These are phyloP conservation scores for Penicillium sp. DNA, from an alignment of 2,329 filamentous ascomycete genomes.

Conservation along the genomic window DNA sequence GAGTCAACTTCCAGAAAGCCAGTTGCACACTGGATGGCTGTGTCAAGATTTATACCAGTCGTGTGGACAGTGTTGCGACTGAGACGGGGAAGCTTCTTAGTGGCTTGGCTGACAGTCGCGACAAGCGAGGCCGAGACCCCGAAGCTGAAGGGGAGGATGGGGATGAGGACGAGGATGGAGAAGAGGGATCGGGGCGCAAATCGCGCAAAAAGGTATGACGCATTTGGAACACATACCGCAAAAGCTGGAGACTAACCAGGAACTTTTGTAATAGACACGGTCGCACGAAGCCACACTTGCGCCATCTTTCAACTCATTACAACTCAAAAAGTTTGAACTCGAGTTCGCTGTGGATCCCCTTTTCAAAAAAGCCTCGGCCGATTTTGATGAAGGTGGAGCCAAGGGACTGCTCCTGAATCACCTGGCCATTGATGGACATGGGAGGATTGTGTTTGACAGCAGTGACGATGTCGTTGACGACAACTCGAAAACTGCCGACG, in stretches of 20 bases:
- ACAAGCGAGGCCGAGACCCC: conserved; percentile 61
- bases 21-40: conserved; percentile 96
- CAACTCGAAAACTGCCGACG: conserved; percentile 35
- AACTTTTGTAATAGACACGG: conserved; percentile 45
- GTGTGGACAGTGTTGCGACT: conserved; percentile 95
- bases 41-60: conserved; percentile 97
- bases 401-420: conserved; percentile 94
- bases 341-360: conserved; percentile 94
- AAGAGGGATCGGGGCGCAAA: conserved; percentile 45
- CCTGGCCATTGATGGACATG: conserved; percentile 86
- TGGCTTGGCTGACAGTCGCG: conserved; percentile 72
- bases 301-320: conserved; percentile 76
- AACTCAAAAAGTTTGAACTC: conserved; percentile 94
- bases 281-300: conserved; percentile 92
- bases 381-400: conserved; percentile 96
- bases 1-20: conserved; percentile 97
- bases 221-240: too few species aligned
- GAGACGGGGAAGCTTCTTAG: conserved; percentile 94
- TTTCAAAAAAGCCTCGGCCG: conserved; percentile 98
- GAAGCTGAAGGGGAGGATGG: conserved; percentile 58
- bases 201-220: conserved; percentile 63
- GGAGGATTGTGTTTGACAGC: conserved; percentile 95
- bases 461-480: conserved; percentile 71
- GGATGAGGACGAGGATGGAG: conserved; percentile 58
- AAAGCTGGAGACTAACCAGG: neutral